Base-by-base conservation (phyloP, 352 stramenopile species). In the Lagenidium sp. region DNA sequence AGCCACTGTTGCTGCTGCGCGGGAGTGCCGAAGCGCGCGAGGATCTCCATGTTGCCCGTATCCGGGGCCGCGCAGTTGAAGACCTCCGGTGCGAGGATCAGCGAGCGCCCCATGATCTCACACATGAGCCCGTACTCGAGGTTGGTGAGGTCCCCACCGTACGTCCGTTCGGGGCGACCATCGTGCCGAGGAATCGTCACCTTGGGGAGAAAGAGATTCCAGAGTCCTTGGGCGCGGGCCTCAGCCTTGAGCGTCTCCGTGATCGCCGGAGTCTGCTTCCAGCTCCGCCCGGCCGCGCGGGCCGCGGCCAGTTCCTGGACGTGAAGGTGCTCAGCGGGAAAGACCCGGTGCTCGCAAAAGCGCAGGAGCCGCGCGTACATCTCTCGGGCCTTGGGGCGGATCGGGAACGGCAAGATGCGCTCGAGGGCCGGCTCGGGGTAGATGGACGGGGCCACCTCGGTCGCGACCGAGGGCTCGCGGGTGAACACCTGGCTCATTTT, bases 1-100 rank as follows among this genome's bases (percentile, higher is more conserved):
- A 99, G 72, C 82, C 90, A 99, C 51, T 74, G 42, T 47, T 97
- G 70, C 48, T 97, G 95, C 60, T 98, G 90, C 41, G 85, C 75
- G 1, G 82, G 55, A 0, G 85, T 98, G 35, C 83, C 95, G 53
- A 97, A 98, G 37, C 72, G 75, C 22, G 93, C 68, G n/a, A 98
- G 65, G 24, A 98, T 95, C 65, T 99, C 94, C 96, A 99, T 99
- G 72, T 99, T 99, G 29, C 95, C 96, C 6, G 95, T 98, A 62
- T 99, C 95, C 0, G 95, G 95, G 6, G 95, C 95, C 36, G 77
- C 88, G 68, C 94, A 98, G 72, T 99, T 98, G 64, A 97, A 98
- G 4, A 96, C 88, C 57, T 98, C 91, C 5, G 94, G 83, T 2
- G 82, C 93, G 13, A 98, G 42, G 22, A 96, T 49, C 2, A 92